Base-by-base conservation (phyloP, 352 stramenopile genomes). In the Phytophthora pinifolia region DNA sequence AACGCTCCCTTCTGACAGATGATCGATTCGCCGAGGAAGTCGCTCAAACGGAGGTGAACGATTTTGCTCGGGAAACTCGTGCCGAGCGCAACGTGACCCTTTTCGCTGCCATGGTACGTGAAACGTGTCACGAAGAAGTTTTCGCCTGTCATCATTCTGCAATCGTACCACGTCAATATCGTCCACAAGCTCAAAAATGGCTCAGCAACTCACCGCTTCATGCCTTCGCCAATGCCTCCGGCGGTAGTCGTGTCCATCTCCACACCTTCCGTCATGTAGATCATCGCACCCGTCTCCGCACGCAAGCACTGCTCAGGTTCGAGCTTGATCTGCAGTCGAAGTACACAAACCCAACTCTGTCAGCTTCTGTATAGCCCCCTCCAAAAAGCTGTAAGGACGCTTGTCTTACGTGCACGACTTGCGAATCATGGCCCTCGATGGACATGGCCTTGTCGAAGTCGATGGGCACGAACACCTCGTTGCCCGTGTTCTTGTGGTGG, bases 221-320 rank as follows among this genome's bases (percentile, higher is more conserved):
- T 74, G 18, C 86, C 91, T 56, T 92, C 70, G 7, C 88, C 82
- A 29, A 97, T 69, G 3, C 91, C 94, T n/a, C 88, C 92, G n/a
- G 88, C 91, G 7, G 87, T 96, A 0, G 77, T 93, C 29, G 88
- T 97, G 38, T 96, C 79, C 83, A 98, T 96, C 27, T 89, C 72
- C 6, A 98, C 79, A 25, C 88, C 88, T 30, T 98, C 76, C 6
- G 90, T 98, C 92, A 98, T 98, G 73, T 97, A 98, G 39, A 98
- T 88, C 85, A 98, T 97, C 13, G 92, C 87, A 6, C 92, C 92
- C 12, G 78, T 96, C 65, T 98, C 93, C 6, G 93, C 92, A 29
- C 94, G 78, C 30, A 98, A 65, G 22, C 93, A 89, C 70, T 98
- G 89, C 32, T 96, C 84, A 18, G 85, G 86, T 65, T 93, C 70